phyloP scores from a whole-genome alignment of 768 basidiomycete species.

The Serendipita vermifera region DNA sequence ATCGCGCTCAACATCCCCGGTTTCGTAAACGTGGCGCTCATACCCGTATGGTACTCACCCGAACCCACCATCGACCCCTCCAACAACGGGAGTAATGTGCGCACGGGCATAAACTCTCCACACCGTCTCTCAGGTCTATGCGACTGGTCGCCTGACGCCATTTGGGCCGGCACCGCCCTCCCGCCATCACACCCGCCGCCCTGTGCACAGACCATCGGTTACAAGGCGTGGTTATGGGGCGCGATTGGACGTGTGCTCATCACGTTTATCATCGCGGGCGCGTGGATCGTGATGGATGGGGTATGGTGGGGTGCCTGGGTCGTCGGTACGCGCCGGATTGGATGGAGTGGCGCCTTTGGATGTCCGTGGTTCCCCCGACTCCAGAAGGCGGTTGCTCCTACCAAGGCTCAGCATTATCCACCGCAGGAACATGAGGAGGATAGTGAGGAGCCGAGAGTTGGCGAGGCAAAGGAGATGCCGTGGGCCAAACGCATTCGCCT shows the following conservation, averaged over 20 bases:
- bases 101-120: constrained; percentile 3
- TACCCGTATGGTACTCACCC: background rate
- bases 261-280: background rate
- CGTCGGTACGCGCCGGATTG: background rate
- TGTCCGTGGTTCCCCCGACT: too few species aligned
- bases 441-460: background rate
- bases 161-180: background rate
- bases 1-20: background rate
- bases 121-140: constrained; percentile 2
- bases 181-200: background rate
- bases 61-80: background rate
- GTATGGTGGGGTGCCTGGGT: constrained; percentile 8
- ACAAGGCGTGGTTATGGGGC: constrained; percentile 6
- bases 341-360: constrained; percentile 3
- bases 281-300: constrained; percentile 1
- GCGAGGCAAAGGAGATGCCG: background rate
- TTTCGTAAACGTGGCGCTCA: background rate
- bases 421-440: background rate
- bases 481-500: background rate
- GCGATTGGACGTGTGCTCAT: constrained; percentile 2
- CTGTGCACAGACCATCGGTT: background rate
- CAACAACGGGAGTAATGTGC: too few species aligned
- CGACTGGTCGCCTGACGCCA: background rate
- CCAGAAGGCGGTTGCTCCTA: background rate
- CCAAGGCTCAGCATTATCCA: background rate